Percentiles rank a stretch among this genome's conserved stretches.
Conservation (phyloP, 1,139 yeast species). For the Schwanniomyces etchellsii region DNA sequence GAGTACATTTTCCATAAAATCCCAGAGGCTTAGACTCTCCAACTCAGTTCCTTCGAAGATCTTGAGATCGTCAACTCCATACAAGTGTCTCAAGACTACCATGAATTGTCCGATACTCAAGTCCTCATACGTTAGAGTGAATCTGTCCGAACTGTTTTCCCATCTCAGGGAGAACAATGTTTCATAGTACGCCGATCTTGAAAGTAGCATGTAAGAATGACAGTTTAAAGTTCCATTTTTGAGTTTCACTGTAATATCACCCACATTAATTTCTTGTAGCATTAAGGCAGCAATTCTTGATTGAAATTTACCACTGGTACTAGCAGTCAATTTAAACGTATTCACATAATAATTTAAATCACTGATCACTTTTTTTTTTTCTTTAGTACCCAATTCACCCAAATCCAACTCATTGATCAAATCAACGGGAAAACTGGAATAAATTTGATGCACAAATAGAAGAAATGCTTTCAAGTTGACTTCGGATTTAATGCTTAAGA, state of each 20-base stretch:
- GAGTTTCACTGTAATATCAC: constrained; percentile 25
- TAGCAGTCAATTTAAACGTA: constrained; percentile 4
- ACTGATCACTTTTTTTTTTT: too few relatives aligned
- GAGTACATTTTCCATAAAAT: constrained; percentile 49
- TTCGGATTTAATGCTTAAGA: constrained; percentile 13
- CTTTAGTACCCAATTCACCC: too few relatives aligned
- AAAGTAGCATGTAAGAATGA: constrained; percentile 47
- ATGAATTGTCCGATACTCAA: constrained; percentile 44
- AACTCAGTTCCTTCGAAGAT: constrained; percentile 33
- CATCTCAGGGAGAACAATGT: constrained; percentile 54
- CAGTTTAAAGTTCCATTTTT: constrained; percentile 37
- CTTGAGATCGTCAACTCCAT: constrained; percentile 45
- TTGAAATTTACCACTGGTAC: constrained; percentile 2
- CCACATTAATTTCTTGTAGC: constrained; percentile 8
- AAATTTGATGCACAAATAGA: constrained; percentile 28
- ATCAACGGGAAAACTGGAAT: too few relatives aligned
- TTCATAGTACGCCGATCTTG: constrained; percentile 62
- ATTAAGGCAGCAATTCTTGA: too few relatives aligned
- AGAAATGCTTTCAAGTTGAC: constrained; percentile 23
- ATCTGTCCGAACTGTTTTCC: constrained; percentile 17
- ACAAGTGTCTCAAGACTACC: constrained; percentile 49
- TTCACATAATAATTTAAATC: constrained; percentile 7
- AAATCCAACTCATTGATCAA: too few relatives aligned
- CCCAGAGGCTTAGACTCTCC: constrained; percentile 25
- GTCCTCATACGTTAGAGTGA: constrained; percentile 32